These are phyloP conservation scores for Cubamyces sp. DNA, from an alignment of 768 basidiomycete genomes.

Conservation along the genomic window DNA sequence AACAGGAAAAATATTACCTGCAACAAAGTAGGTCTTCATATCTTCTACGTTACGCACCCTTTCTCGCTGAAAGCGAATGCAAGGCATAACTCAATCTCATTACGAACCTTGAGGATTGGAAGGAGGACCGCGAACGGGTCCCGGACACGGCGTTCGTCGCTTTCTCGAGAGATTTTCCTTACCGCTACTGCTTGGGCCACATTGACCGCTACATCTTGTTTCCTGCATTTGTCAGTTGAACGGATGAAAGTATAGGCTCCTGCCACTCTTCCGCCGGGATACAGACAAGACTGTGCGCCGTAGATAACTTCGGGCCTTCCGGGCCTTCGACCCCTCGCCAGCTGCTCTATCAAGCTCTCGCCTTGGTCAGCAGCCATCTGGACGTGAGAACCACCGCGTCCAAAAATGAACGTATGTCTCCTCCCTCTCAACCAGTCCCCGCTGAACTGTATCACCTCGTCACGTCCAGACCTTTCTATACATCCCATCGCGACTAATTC, in stretches of 20 bases:
- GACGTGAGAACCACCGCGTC: constrained; percentile 13
- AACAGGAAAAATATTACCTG: not conserved
- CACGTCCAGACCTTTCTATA: constrained; percentile 10
- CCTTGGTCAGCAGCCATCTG: constrained; percentile 19
- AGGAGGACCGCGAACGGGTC: too few species aligned
- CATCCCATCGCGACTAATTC: not conserved
- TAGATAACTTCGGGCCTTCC: not conserved
- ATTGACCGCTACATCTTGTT: not conserved
- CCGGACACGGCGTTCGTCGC: too few species aligned
- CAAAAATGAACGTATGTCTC: constrained; percentile 15
- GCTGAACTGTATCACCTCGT: constrained; percentile 6
- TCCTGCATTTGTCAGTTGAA: not conserved
- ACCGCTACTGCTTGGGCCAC: not conserved
- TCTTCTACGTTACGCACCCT: too few species aligned
- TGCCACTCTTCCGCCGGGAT: too few species aligned
- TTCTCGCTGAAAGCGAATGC: too few species aligned
- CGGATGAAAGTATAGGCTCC: too few species aligned
- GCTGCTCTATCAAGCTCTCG: not conserved
- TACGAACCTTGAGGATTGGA: too few species aligned
- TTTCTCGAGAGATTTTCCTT: too few species aligned
- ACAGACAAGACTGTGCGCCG: too few species aligned
- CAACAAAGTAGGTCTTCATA: not conserved
- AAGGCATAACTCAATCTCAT: too few species aligned
- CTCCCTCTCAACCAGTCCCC: constrained; percentile 5
- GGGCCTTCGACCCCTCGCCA: not conserved